phyloP scores from a whole-genome alignment of 164 flowering plant genomes.

The Akebia trifoliata region DNA sequence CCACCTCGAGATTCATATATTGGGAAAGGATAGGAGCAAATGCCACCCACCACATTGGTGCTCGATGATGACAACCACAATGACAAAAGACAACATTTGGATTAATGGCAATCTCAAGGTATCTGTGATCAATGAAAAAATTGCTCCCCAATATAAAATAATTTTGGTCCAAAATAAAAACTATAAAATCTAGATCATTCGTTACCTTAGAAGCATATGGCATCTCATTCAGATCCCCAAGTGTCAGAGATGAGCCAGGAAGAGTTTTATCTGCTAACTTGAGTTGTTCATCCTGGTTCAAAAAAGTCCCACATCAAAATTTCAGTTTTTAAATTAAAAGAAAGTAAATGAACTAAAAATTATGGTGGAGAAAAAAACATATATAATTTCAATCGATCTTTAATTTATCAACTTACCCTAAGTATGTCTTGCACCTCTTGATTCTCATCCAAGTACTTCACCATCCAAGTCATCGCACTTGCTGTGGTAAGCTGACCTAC shows the following conservation, averaged over 20 bases:
- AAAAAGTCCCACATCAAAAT: not conserved
- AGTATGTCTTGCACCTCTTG: constrained; percentile 36
- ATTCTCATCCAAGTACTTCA: constrained; percentile 67
- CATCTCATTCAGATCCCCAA: constrained; percentile 53
- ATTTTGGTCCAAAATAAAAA: not conserved
- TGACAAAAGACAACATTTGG: too few species aligned
- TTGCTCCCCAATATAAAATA: too few species aligned
- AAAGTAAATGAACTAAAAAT: too few species aligned
- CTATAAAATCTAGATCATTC: too few species aligned
- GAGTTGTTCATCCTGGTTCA: constrained; percentile 35
- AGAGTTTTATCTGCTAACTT: constrained; percentile 19
- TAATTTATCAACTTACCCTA: constrained; percentile 24
- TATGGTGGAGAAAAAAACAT: not conserved
- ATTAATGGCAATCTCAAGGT: too few species aligned
- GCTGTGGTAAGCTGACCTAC: constrained; percentile 72
- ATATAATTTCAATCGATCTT: not conserved
- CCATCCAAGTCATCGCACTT: constrained; percentile 75
- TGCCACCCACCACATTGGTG: too few species aligned
- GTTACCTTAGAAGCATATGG: constrained; percentile 58
- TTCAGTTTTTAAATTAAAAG: not conserved
- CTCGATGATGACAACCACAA: too few species aligned
- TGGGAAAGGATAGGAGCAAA: too few species aligned
- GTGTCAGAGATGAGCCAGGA: constrained; percentile 23
- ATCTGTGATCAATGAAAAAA: too few species aligned
- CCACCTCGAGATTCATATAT: too few species aligned